These are phyloP conservation scores for Pedinophyceae sp. DNA, from an alignment of 139 green algal genomes.

Conservation along the genomic window DNA sequence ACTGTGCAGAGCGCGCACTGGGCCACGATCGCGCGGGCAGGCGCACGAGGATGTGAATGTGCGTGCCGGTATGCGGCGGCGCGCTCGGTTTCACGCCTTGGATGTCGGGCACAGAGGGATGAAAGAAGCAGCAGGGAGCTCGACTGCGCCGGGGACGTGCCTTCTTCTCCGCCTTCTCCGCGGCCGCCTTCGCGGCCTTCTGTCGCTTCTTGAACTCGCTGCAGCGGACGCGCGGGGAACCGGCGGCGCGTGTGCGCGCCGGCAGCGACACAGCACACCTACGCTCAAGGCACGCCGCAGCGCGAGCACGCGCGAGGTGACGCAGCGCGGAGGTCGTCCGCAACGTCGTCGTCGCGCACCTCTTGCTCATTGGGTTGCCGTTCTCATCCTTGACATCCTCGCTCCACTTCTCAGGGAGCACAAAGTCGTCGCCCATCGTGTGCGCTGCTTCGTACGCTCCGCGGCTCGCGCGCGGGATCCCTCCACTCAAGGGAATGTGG, in stretches of 20 bases:
- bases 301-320: background rate
- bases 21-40: no score
- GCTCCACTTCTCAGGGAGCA: conserved; percentile 9
- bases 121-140: no score
- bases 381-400: conserved; percentile 73
- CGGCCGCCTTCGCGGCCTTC: conserved; percentile 53
- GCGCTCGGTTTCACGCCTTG: no score
- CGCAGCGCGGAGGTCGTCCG: background rate
- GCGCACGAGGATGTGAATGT: no score
- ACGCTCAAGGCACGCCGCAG: background rate
- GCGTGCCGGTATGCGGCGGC: no score
- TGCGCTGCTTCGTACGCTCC: no score
- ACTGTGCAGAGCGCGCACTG: no score
- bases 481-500: no score
- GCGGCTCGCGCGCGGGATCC: no score
- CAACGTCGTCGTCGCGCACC: conserved; percentile 16
- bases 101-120: no score
- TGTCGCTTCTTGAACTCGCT: conserved; percentile 83
- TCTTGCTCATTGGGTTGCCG: conserved; percentile 73
- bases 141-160: no score
- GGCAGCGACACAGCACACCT: background rate
- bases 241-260: no score
- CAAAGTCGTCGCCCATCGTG: conserved; percentile 2
- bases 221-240: background rate
- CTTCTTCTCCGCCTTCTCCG: conserved; percentile 69